Conservation (phyloP, 768 basidiomycete genomes). For the Scleroderma bovista region DNA sequence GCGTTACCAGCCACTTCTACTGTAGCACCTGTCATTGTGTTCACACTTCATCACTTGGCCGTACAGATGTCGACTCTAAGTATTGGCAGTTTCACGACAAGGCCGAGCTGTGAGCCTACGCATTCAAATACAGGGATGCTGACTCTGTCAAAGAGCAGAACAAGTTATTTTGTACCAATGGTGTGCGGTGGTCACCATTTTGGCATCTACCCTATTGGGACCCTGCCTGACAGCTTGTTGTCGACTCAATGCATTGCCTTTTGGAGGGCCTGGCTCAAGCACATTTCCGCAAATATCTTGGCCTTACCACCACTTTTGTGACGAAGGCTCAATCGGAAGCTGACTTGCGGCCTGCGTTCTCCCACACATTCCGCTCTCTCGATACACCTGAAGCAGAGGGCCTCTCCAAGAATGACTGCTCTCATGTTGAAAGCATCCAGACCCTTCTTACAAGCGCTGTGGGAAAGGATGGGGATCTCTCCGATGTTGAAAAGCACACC, state of each 20-base stretch:
- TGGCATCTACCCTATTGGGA: constrained; percentile 11
- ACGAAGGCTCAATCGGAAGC: too few relatives aligned
- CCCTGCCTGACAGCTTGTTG: constrained; percentile 1
- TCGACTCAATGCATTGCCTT: constrained; percentile 12
- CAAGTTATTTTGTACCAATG: neutral
- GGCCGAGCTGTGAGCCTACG: neutral
- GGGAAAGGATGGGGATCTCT: too few relatives aligned
- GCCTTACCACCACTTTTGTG: neutral
- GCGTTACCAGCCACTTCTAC: constrained; percentile 15
- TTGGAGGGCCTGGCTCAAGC: neutral
- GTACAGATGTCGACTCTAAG: constrained; percentile 5
- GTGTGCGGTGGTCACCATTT: constrained; percentile 1
- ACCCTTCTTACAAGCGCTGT: neutral
- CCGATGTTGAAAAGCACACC: too few relatives aligned
- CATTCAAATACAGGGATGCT: neutral
- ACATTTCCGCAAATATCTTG: neutral
- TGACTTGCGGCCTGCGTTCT: too few relatives aligned
- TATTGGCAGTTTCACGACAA: neutral
- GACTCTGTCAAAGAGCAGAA: neutral
- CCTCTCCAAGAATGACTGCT: neutral
- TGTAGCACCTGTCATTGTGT: constrained; percentile 28
- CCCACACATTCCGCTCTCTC: too few relatives aligned
- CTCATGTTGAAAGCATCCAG: neutral
- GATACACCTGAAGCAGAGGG: too few relatives aligned
- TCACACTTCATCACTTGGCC: constrained; percentile 6